phyloP scores from a whole-genome alignment of 1,284 basidiomycete species.

The Hemileia vastatrix region DNA sequence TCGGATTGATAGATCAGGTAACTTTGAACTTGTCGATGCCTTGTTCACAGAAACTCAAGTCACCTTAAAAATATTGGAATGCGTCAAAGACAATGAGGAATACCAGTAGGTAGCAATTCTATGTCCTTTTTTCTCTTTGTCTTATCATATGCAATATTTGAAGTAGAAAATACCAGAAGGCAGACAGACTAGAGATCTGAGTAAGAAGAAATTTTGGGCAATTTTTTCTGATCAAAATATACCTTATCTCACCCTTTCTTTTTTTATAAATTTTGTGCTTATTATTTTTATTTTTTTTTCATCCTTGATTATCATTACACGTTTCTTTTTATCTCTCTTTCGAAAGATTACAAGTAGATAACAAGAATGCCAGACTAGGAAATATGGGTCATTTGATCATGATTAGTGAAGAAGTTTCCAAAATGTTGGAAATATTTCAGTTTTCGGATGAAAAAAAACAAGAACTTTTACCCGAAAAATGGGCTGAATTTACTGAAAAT shows the following conservation, averaged over 20 bases:
- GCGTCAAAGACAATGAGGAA: constrained; percentile 64
- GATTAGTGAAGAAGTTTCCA: constrained; percentile 81
- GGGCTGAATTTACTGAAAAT: constrained; percentile 76
- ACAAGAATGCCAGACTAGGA: constrained; percentile 68
- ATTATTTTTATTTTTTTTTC: background rate
- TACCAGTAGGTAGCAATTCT: constrained; percentile 53
- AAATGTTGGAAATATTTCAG: constrained; percentile 70
- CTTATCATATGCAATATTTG: too few species aligned
- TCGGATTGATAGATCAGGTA: constrained; percentile 61
- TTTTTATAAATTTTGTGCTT: background rate
- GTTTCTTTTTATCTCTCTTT: too few species aligned
- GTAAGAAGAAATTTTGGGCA: too few species aligned
- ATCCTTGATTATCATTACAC: background rate
- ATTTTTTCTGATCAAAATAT: too few species aligned
- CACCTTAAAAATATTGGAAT: constrained; percentile 71
- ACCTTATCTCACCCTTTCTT: background rate
- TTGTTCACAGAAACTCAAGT: constrained; percentile 70
- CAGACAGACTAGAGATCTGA: too few species aligned
- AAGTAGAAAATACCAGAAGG: too few species aligned
- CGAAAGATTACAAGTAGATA: too few species aligned
- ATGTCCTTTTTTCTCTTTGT: background rate
- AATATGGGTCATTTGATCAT: constrained; percentile 97
- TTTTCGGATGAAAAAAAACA: too few species aligned
- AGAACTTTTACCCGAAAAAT: constrained; percentile 63
- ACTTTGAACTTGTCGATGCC: constrained; percentile 67